Conservation (phyloP, 495 filamentous ascomycete genomes). For the Xeromyces bisporus region DNA sequence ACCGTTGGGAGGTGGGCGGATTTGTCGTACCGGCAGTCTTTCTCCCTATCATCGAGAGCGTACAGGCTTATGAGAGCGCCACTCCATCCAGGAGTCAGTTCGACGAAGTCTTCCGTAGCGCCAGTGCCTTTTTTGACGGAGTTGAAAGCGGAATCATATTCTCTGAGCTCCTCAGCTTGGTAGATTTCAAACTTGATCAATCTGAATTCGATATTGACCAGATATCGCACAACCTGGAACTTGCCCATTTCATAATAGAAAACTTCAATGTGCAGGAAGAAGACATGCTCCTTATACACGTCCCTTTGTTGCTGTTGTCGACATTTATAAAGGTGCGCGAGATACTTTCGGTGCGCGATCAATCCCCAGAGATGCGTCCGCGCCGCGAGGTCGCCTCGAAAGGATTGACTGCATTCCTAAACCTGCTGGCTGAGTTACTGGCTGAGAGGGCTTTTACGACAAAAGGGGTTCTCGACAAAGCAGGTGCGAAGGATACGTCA, state of each 20-base stretch:
- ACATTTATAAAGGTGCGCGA: conserved; percentile 39
- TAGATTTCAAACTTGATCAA: conserved; percentile 18
- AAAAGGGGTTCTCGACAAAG: conserved; percentile 16
- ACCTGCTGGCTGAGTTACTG: conserved; percentile 35
- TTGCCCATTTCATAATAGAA: conserved; percentile 65
- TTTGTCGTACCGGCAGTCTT: conserved; percentile 78
- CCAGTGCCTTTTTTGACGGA: conserved; percentile 90
- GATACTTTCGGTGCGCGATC: conserved; percentile 6
- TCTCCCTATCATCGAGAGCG: conserved; percentile 62
- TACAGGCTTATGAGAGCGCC: conserved; percentile 49
- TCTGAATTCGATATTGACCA: conserved; percentile 30
- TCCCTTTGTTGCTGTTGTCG: conserved; percentile 55
- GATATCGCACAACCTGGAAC: conserved; percentile 32
- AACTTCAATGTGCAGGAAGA: conserved; percentile 92
- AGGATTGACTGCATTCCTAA: conserved; percentile 17
- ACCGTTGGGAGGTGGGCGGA: conserved; percentile 91
- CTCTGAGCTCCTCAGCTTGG: conserved; percentile 49
- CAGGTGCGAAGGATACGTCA: conserved; percentile 3
- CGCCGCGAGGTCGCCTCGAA: conserved; percentile 12
- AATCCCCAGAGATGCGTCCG: conserved; percentile 2
- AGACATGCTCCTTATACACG: conserved; percentile 81
- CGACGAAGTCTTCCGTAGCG: conserved; percentile 78
- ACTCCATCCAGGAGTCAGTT: conserved; percentile 46
- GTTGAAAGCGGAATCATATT: conserved; percentile 91
- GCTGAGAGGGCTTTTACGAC: conserved; percentile 52